phyloP scores from a whole-genome alignment of 2,329 filamentous ascomycete species.

The Mycosphaerella sp. region DNA sequence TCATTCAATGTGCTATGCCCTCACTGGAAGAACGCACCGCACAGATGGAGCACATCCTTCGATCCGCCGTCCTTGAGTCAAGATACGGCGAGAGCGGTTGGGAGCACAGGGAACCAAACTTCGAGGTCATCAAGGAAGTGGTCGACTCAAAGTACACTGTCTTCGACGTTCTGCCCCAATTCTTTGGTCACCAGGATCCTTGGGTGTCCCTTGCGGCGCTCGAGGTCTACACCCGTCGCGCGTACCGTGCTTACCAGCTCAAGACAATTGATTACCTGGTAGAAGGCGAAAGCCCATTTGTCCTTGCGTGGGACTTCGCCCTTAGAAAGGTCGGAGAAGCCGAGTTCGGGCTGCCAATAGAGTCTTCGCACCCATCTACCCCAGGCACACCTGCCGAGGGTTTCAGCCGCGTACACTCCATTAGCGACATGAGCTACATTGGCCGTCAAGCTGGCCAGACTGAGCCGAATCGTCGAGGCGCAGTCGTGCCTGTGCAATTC shows the following conservation, averaged over 20 bases:
- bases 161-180: constrained; percentile 88
- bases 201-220: constrained; percentile 92
- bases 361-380: constrained; percentile 70
- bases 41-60: constrained; percentile 98
- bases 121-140: constrained; percentile 91
- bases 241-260: constrained; percentile 91
- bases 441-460: constrained; percentile 57
- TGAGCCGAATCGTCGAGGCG: constrained; percentile 83
- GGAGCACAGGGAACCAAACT: constrained; percentile 88
- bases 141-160: constrained; percentile 99
- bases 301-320: constrained; percentile 91
- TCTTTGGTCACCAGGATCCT: constrained; percentile 89
- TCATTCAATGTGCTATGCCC: constrained; percentile 94
- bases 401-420: constrained; percentile 83
- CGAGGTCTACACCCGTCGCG: constrained; percentile 92
- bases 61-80: constrained; percentile 93
- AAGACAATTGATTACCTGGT: constrained; percentile 85
- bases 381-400: constrained; percentile 56
- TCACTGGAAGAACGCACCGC: constrained; percentile 90
- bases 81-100: constrained; percentile 94
- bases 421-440: constrained; percentile 93
- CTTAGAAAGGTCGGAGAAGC: constrained; percentile 88
- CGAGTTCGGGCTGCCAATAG: constrained; percentile 76
- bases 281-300: constrained; percentile 67
- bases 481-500: constrained; percentile 88